phyloP scores from a whole-genome alignment of 495 filamentous ascomycete species.

The Sphaerosporella brunnea region DNA sequence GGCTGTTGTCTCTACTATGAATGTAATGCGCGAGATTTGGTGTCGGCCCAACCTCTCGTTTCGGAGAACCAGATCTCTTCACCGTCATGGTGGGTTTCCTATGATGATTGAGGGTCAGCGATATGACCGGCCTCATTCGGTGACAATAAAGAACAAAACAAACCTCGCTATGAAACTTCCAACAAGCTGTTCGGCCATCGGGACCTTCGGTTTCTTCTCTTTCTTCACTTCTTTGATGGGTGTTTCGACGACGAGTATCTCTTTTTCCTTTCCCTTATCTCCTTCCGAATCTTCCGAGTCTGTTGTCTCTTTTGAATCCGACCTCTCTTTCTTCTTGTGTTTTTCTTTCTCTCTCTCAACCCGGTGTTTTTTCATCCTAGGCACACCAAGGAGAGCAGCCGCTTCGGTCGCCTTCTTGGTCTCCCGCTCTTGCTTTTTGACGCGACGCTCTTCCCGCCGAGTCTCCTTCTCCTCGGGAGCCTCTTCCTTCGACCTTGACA shows the following conservation, averaged over 20 bases:
- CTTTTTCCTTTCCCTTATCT: neutral
- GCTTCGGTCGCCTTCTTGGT: constrained; percentile 15
- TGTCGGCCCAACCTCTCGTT: constrained; percentile 8
- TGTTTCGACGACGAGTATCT: neutral
- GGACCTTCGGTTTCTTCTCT: constrained; percentile 1
- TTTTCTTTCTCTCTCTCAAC: constrained; percentile 11
- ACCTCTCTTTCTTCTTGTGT: constrained; percentile 8
- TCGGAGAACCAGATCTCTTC: neutral
- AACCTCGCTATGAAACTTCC: neutral
- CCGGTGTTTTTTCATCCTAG: constrained; percentile 10
- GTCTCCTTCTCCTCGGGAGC: constrained; percentile 17
- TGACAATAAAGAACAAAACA: neutral
- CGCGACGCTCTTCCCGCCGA: constrained; percentile 19
- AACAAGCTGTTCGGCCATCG: too few relatives aligned
- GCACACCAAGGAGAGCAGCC: constrained; percentile 5
- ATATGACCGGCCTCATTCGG: neutral
- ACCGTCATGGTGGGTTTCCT: constrained; percentile 1
- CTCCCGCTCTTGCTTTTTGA: constrained; percentile 17
- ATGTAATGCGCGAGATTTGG: neutral
- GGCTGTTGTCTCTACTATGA: constrained; percentile 2
- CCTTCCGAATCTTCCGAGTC: neutral
- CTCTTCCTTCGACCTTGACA: constrained; percentile 12
- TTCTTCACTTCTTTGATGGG: neutral
- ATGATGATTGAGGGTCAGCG: neutral
- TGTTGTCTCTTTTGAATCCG: constrained; percentile 6